Evolutionary conservation across 73 alveolate genomes (phyloP).

Genomic region (Halteria grandinella): DNA sequence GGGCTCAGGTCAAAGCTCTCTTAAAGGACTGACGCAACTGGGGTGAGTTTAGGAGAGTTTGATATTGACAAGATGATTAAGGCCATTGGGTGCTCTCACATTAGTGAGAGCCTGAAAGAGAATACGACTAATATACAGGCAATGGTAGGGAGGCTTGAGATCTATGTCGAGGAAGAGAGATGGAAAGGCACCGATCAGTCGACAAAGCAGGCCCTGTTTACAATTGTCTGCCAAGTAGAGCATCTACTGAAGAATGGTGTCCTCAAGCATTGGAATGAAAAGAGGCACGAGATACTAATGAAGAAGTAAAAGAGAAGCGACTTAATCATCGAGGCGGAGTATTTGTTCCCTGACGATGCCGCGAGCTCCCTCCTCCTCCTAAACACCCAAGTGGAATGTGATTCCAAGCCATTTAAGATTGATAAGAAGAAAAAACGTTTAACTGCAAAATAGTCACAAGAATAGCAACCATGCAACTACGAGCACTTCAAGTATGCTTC

Average conservation of each 20-base stretch:
- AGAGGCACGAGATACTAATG: background rate
- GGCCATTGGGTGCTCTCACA: background rate
- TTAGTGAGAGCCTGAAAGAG: conserved; percentile 10
- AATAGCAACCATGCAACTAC: background rate
- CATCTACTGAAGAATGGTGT: conserved; percentile 33
- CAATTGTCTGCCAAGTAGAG: conserved; percentile 66
- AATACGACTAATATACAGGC: conserved; percentile 42
- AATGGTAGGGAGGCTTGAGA: conserved; percentile 70
- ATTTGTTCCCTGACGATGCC: background rate
- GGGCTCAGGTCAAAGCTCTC: too few relatives aligned
- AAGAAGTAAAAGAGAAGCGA: background rate
- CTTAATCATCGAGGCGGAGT: background rate
- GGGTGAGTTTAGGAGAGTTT: background rate
- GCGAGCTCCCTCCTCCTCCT: background rate
- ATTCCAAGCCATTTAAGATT: background rate
- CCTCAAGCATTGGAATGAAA: conserved; percentile 63
- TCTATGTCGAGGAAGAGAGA: conserved; percentile 70
- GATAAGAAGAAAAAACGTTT: background rate
- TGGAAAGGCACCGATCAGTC: conserved; percentile 55
- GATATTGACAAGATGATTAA: background rate
- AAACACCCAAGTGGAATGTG: background rate
- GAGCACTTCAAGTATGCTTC: background rate
- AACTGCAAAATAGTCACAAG: background rate
- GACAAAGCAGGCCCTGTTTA: conserved; percentile 51
- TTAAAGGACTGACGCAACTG: conserved; percentile 15